Conservation (phyloP, 768 basidiomycete species). For the Dioszegia crocea region DNA sequence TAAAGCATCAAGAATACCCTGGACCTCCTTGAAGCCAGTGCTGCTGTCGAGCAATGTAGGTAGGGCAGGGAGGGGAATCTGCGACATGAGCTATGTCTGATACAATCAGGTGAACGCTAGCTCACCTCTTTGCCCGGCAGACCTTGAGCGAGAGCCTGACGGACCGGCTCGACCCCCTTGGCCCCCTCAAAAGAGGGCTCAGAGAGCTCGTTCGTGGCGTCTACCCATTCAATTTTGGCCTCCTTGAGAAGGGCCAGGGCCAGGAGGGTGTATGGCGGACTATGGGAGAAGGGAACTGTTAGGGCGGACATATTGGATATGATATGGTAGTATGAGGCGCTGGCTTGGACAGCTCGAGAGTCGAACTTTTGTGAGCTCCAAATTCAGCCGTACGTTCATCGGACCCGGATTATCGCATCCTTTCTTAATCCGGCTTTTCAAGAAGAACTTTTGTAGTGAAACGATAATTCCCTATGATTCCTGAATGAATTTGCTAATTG, state of each 20-base stretch:
- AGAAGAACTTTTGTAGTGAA: too few species aligned
- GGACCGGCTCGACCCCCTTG: slow-evolving; percentile 27
- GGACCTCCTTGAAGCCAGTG: slow-evolving; percentile 40
- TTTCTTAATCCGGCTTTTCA: not conserved
- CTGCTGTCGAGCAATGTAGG: slow-evolving; percentile 37
- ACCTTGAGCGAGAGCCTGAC: slow-evolving; percentile 28
- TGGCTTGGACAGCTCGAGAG: too few species aligned
- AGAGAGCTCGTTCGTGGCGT: slow-evolving; percentile 20
- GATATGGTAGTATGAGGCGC: not conserved
- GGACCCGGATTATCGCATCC: not conserved
- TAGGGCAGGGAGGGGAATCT: slow-evolving; percentile 42
- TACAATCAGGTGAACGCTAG: not conserved
- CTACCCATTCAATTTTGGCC: slow-evolving; percentile 26
- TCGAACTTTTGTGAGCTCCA: not conserved
- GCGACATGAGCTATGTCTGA: not conserved
- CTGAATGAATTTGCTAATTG: too few species aligned
- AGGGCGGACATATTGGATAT: slow-evolving; percentile 25
- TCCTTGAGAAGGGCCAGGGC: slow-evolving; percentile 29
- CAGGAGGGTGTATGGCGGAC: slow-evolving; percentile 31
- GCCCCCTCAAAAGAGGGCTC: slow-evolving; percentile 26
- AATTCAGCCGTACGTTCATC: not conserved
- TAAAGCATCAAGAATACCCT: slow-evolving; percentile 68
- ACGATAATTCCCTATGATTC: too few species aligned
- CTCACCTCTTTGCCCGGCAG: slow-evolving; percentile 40
- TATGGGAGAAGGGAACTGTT: slow-evolving; percentile 22